phyloP scores from a whole-genome alignment of 169 alveolate genomes.

The Cryptosporidium andersoni region DNA sequence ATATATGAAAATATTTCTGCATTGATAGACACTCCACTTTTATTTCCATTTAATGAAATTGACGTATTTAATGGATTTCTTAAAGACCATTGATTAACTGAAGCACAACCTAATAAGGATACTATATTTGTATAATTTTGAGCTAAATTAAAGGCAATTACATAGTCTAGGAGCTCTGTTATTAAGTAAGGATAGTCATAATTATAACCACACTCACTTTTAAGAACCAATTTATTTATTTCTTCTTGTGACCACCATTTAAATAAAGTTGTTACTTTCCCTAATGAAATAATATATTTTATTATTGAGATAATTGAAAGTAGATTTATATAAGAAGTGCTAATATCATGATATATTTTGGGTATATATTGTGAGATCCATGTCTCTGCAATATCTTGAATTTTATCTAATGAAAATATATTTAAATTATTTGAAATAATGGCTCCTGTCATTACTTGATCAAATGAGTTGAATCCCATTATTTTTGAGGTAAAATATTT shows the following conservation, averaged over 20 bases:
- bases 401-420: too few species aligned
- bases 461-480: background rate
- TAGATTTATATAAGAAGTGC: too few species aligned
- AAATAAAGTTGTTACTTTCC: background rate
- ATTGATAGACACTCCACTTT: slow-evolving; percentile 6
- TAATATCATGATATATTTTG: too few species aligned
- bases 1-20: slow-evolving; percentile 7
- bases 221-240: slow-evolving; percentile 12
- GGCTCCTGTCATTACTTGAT: slow-evolving; percentile 20
- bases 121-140: background rate
- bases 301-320: too few species aligned
- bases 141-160: background rate
- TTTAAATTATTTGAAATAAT: slow-evolving; percentile 10
- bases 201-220: slow-evolving; percentile 49
- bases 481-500: background rate
- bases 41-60: slow-evolving; percentile 16
- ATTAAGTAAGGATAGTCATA: background rate
- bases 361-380: too few species aligned
- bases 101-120: slow-evolving; percentile 18
- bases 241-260: background rate
- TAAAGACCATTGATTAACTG: slow-evolving; percentile 57
- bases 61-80: slow-evolving; percentile 5
- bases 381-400: too few species aligned
- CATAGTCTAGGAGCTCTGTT: slow-evolving; percentile 12
- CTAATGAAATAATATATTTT: background rate